Conservation (phyloP, 2,329 filamentous ascomycete genomes). For the Xylaria sp. region DNA sequence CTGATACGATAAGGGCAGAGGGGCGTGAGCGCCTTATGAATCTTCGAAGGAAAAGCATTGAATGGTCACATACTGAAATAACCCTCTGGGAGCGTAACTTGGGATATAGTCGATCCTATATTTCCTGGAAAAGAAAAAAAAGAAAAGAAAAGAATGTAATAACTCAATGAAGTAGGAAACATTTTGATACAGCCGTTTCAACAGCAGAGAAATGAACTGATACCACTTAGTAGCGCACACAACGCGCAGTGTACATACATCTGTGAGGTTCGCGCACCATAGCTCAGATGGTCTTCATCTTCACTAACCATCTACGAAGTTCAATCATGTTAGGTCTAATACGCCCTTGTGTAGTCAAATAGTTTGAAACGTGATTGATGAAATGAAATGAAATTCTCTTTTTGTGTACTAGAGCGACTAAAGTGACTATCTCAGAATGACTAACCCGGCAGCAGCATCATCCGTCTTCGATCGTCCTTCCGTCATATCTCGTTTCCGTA, state of each 20-base stretch:
- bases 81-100: no score
- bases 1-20: neutral
- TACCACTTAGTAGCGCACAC: neutral
- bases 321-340: neutral
- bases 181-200: no score
- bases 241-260: neutral
- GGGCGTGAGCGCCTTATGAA: neutral
- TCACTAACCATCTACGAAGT: neutral
- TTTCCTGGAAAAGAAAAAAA: no score
- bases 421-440: conserved; percentile 19
- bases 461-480: no score
- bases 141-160: no score
- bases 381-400: neutral
- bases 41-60: neutral
- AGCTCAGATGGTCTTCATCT: neutral
- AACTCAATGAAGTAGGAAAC: no score
- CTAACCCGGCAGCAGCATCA: conserved; percentile 3
- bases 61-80: neutral
- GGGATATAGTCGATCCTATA: no score
- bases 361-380: neutral
- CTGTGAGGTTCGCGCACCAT: neutral
- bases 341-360: neutral
- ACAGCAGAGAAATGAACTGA: neutral
- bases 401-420: neutral
- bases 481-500: no score